Conservation (phyloP, 1,284 basidiomycete genomes). For the Amylostereum areolatum region DNA sequence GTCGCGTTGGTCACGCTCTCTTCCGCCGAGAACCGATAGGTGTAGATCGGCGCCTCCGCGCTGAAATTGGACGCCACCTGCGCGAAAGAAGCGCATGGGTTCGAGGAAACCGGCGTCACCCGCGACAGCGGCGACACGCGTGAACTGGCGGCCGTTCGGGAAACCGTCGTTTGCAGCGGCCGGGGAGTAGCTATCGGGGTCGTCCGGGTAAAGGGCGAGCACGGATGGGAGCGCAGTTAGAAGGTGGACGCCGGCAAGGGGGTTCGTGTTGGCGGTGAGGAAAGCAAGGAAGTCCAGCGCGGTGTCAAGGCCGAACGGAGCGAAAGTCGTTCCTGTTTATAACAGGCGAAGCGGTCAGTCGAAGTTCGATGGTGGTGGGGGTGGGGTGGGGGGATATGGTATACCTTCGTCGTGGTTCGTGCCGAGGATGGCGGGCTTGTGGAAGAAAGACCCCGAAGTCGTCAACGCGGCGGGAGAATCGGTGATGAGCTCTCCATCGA, state of each 20-base stretch:
- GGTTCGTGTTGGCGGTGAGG: background rate
- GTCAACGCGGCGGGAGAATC: background rate
- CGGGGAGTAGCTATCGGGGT: background rate
- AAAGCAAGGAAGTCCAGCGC: background rate
- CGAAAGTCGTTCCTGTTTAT: background rate
- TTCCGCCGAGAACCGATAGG: background rate
- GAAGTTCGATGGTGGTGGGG: no score
- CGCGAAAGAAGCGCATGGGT: background rate
- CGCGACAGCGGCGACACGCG: background rate
- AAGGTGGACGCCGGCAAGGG: background rate
- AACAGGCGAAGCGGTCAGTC: background rate
- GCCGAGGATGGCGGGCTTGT: background rate
- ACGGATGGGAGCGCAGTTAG: background rate
- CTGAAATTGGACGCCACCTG: background rate
- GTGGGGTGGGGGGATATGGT: background rate
- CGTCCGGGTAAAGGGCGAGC: background rate
- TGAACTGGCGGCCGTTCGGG: background rate
- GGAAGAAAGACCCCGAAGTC: background rate
- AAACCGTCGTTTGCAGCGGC: background rate
- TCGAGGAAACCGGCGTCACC: background rate
- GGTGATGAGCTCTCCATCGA: background rate
- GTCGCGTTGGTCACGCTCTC: background rate
- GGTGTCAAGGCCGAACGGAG: background rate
- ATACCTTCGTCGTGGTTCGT: background rate
- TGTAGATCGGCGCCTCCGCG: background rate